Evolutionary conservation across 805 yeast genomes (phyloP), one percentile per base, ranked within the genome.

Genomic region (Blastobotrys robertii): DNA sequence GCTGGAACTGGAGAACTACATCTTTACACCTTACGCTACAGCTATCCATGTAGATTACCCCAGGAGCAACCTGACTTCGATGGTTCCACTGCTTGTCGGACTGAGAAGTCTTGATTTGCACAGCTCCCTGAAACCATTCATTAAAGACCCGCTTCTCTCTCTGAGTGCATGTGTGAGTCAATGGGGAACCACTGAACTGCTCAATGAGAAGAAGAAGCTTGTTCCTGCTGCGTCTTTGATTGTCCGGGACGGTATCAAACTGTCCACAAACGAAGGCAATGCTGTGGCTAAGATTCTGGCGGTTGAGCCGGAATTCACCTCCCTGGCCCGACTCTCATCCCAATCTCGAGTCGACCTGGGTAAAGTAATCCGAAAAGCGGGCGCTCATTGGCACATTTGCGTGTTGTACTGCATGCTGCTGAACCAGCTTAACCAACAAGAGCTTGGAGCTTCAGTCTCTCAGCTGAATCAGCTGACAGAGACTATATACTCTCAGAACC

Each of bases 231-330:
- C 72, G 1, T 74, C 70, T 37, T 52, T 72, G 31, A 69, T 83
- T 7, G 59, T 84, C 29, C 72, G 75, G 50, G 86, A 83, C 45
- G 90, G 94, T 0, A 58, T 88, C 30, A 80, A 82, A 55, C 69
- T 76, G 44, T 77, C 86, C 6, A 70, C 72, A 42, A 64, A 62
- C 38, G 80, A 76, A 37, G 74, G 76, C 12, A 79, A 72, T 2
- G 60, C 66, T 12, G 73, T 77, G 1, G 57, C 77, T 1, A 61
- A 63, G 32, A 61, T 79, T 25, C 64, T 76, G 1, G 62, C 63
- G 7, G 56, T 60, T 1, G 33, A 34, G 33, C 32, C 38, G 11
- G 11, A 12, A 13, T 30, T 30, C 29, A 10, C 30, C 10, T 13
- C 42, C 11, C n/a, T n/a, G 6, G 38, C 29, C 10, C 10, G 11